Evolutionary conservation across 495 filamentous ascomycete genomes (phyloP), one percentile per base, ranked within the genome.

Genomic region (Podospora anserina): DNA sequence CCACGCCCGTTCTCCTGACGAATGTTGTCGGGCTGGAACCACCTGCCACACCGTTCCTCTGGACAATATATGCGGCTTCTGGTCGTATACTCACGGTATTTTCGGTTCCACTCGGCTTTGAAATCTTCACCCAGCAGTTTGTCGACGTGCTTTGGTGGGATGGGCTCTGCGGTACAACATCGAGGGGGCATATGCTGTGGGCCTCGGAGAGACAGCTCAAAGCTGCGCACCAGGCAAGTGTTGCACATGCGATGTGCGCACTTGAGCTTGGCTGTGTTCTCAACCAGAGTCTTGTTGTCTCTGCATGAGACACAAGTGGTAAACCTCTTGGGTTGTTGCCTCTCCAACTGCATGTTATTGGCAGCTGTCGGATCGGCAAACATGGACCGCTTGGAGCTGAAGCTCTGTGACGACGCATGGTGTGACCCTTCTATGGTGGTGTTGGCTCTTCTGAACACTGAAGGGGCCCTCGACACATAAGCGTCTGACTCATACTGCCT

Each of bases 181-280:
- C 80, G 85, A 0, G 92, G 92, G 9, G 92, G 91, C 90, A 94
- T 94, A 72, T 89, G 88, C 34, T 87, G 84, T 0, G 91, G 90
- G 75, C 94, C 90, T 49, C 83, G 88, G 67, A 92, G 79, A 20
- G 91, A 93, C 53, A 90, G 80, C 26, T 80, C 86, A 76, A 95
- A 96, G 69, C 88, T 84, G 20, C 88, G 86, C 72, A 86, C 87
- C 26, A 96, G 80, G 77, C 92, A 96, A 11, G 83, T 72, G 65
- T 89, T 80, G 76, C 92, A 96, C 89, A 92, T 93, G 56, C 86
- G 86, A 74, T 96, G 92, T 27, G 85, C 85, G 74, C 92, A 96
- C 66, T 86, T 83, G 55, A 94, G 85, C 71, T 89, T 90, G 20
- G 87, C 88, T 23, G 87, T 84, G 77, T 88, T 85, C 63, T 81